These are phyloP conservation scores for Chlamydomonas asymmetrica DNA, from an alignment of 139 green algal species.

Conservation along the genomic window DNA sequence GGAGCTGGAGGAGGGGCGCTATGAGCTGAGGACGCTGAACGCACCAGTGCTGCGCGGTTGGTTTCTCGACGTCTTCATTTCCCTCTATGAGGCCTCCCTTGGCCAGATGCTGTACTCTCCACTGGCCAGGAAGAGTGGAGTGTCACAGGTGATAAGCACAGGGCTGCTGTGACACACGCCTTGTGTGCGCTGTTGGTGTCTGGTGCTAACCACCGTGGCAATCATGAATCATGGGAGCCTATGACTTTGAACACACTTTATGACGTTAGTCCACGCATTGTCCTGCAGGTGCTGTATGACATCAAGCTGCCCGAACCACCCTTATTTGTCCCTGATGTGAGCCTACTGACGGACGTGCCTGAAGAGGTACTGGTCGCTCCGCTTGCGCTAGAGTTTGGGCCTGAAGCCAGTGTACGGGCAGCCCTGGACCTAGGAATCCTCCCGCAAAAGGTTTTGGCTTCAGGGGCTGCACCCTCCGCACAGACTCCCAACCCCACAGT, in stretches of 20 bases:
- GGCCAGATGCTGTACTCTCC: not conserved
- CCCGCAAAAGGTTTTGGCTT: not conserved
- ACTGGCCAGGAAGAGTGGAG: conserved; percentile 3
- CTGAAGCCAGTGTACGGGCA: not conserved
- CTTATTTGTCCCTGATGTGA: conserved; percentile 2
- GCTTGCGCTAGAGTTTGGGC: not conserved
- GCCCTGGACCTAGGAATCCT: too few relatives aligned
- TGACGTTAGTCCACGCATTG: too few relatives aligned
- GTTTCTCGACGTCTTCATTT: not conserved
- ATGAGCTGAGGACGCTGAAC: conserved; percentile 6
- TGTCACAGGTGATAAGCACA: conserved; percentile 5
- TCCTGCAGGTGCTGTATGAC: conserved; percentile 13
- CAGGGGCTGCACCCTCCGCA: not conserved
- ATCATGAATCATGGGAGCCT: too few relatives aligned
- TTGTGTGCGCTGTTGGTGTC: not conserved
- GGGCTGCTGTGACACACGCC: not conserved
- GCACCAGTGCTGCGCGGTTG: conserved; percentile 3
- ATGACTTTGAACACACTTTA: too few relatives aligned
- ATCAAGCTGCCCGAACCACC: conserved; percentile 7
- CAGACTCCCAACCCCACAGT: conserved; percentile 16
- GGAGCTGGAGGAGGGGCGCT: too few relatives aligned
- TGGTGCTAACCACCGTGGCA: not conserved
- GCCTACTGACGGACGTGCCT: not conserved
- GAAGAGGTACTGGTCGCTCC: not conserved
- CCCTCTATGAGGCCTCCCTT: not conserved